Base-by-base conservation (phyloP, 805 yeast species). In the Dipodascus albidus region DNA sequence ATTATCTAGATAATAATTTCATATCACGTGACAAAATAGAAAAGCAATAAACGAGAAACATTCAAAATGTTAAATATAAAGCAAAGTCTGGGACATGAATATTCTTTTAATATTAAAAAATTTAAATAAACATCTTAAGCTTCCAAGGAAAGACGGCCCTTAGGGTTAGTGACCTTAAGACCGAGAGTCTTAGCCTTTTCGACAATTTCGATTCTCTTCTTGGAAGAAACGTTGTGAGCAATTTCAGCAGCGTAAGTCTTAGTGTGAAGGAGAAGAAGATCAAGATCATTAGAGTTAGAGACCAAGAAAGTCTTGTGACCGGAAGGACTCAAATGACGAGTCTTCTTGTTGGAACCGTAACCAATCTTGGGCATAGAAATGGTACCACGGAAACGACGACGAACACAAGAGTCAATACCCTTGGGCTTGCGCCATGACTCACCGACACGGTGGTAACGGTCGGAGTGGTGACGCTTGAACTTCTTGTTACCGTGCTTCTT, bases 381-480 rank as follows among this genome's bases (percentile, higher is more conserved):
- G 79, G 91, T 85, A 74, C 99, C 99, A 85, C 97, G 88, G 96
- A 93, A 93, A 61, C 75, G 70, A 83, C 99, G 91, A 83, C 99
- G 93, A 75, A 95, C 97, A 80, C 88, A 83, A 67, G 98, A 90
- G 83, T 93, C 99, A 75, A 93, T 93, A 93, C 99, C 99, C 87
- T 93, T 93, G 81, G 95, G 99, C 82, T 93, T 91, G 88, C 99
- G 93, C 99, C 99, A 95, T 84, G 83, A 85, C 80, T 88, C 97
- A 71, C 87, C 79, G 68, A 93, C 96, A 80, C 99, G 90, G 83
- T 83, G 84, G 80, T 89, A 91, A 80, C 96, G 88, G 85, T 93
- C 99, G 77, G 96, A 89, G 83, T 93, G 99, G 78, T 91, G 98
- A 82, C 99, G 89, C 91, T 90, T 95, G 87, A 93, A 93, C 84